A percentile compares a stretch with the other conserved stretches of the same genome.
Evolutionary conservation across 2,329 filamentous ascomycete species (phyloP).

Genomic region (Aspergillus transmontanensis): DNA sequence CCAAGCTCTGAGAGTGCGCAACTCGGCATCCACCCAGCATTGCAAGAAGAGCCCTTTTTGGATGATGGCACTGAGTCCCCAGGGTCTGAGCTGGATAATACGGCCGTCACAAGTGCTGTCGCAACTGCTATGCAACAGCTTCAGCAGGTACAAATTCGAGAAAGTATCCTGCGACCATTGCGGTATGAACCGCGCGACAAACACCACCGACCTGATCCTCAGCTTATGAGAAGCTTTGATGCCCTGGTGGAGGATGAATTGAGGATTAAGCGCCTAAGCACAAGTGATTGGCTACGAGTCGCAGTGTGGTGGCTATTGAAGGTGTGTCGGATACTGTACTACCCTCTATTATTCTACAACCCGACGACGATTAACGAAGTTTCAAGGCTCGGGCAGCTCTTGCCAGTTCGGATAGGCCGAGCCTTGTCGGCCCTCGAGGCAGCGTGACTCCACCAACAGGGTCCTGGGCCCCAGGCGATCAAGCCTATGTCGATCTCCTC

Average conservation of each 20-base stretch:
- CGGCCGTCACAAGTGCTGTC: constrained; percentile 20
- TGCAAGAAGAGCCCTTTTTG: constrained; percentile 7
- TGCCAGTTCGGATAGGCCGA: constrained; percentile 25
- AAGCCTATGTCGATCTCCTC: constrained; percentile 35
- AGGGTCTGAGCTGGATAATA: constrained; percentile 1
- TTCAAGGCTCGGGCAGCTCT: constrained; percentile 26
- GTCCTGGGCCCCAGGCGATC: constrained; percentile 25
- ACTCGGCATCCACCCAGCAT: background rate
- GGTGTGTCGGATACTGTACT: constrained; percentile 12
- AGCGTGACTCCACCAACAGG: constrained; percentile 27
- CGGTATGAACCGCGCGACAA: constrained; percentile 30
- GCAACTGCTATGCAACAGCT: constrained; percentile 30
- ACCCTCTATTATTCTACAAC: background rate
- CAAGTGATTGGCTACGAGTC: constrained; percentile 33
- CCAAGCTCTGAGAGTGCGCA: background rate
- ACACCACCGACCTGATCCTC: constrained; percentile 26
- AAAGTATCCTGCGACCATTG: constrained; percentile 29
- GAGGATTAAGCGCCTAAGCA: constrained; percentile 24
- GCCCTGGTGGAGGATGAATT: constrained; percentile 23
- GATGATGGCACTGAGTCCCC: constrained; percentile 6
- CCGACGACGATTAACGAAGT: constrained; percentile 1
- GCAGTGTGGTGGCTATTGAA: constrained; percentile 39
- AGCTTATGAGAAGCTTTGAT: constrained; percentile 23
- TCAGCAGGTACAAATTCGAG: constrained; percentile 25
- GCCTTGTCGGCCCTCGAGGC: constrained; percentile 21